These are phyloP conservation scores for Dalbergia oliveri DNA, from an alignment of 306 rosid species.

Conservation along the genomic window DNA sequence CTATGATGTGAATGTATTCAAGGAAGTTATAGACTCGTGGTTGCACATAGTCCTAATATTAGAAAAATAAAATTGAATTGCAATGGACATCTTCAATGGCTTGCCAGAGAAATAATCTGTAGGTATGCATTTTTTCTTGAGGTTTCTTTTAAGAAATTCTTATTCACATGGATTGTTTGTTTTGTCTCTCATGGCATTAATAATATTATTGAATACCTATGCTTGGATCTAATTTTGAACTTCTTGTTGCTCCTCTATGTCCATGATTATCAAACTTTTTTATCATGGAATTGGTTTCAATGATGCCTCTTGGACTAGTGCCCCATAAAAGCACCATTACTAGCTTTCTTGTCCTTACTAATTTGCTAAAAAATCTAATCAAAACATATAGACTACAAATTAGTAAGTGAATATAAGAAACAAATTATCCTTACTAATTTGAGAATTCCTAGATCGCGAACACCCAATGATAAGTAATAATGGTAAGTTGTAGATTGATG, in stretches of 20 bases:
- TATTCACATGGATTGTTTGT: neutral
- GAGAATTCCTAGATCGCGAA: neutral
- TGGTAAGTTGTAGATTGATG: neutral
- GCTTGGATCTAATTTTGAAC: constrained; percentile 12
- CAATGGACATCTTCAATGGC: constrained; percentile 26
- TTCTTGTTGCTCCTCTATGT: neutral
- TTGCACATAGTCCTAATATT: constrained; percentile 55
- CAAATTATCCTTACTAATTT: constrained; percentile 1
- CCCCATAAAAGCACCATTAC: too few species aligned
- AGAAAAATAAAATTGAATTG: neutral
- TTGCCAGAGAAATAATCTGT: constrained; percentile 23
- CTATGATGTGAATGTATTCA: constrained; percentile 41
- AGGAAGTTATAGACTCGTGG: constrained; percentile 56
- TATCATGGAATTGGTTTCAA: neutral
- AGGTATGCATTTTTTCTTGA: constrained; percentile 51
- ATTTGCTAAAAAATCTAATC: neutral
- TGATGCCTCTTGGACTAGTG: neutral
- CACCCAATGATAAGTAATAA: neutral
- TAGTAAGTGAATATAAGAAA: neutral
- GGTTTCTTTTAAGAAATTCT: neutral
- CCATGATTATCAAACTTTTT: neutral
- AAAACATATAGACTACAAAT: neutral
- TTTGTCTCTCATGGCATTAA: neutral
- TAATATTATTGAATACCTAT: constrained; percentile 11
- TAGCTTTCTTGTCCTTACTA: neutral